phyloP scores from a whole-genome alignment of 2,329 filamentous ascomycete genomes.

The Aspergillus sojae region DNA sequence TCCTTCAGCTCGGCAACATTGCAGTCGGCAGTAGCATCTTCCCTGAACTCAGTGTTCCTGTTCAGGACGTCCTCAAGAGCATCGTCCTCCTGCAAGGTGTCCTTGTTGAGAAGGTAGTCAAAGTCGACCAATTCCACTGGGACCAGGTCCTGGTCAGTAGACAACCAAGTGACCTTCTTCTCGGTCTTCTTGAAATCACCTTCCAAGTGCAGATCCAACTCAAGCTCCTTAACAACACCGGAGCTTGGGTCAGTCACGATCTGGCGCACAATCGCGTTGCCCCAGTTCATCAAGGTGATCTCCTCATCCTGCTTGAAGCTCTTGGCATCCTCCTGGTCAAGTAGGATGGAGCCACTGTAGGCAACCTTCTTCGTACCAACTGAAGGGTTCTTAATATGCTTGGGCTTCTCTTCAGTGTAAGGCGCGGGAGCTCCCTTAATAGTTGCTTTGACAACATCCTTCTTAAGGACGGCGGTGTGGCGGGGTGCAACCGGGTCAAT shows the following conservation, averaged over 20 bases:
- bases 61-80: constrained; percentile 82
- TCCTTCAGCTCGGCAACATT: constrained; percentile 78
- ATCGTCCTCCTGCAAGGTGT: constrained; percentile 88
- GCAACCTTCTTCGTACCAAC: constrained; percentile 84
- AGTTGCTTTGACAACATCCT: constrained; percentile 70
- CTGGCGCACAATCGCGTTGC: constrained; percentile 58
- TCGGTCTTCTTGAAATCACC: constrained; percentile 94
- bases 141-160: constrained; percentile 74
- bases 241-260: constrained; percentile 51
- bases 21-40: constrained; percentile 75
- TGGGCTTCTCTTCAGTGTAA: constrained; percentile 74
- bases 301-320: constrained; percentile 83
- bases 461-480: constrained; percentile 71
- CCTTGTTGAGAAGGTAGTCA: constrained; percentile 93
- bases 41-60: constrained; percentile 72
- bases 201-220: constrained; percentile 84
- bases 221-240: constrained; percentile 68
- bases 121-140: constrained; percentile 90
- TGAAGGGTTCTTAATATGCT: constrained; percentile 85
- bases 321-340: constrained; percentile 86
- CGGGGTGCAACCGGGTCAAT: constrained; percentile 76
- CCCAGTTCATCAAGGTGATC: constrained; percentile 96
- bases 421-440: constrained; percentile 67
- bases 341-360: constrained; percentile 72
- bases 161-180: constrained; percentile 96